A percentile compares a stretch with the other conserved stretches of the same genome.
phyloP scores from a whole-genome alignment of 2,329 filamentous ascomycete genomes.

The Cladosporium sp. region DNA sequence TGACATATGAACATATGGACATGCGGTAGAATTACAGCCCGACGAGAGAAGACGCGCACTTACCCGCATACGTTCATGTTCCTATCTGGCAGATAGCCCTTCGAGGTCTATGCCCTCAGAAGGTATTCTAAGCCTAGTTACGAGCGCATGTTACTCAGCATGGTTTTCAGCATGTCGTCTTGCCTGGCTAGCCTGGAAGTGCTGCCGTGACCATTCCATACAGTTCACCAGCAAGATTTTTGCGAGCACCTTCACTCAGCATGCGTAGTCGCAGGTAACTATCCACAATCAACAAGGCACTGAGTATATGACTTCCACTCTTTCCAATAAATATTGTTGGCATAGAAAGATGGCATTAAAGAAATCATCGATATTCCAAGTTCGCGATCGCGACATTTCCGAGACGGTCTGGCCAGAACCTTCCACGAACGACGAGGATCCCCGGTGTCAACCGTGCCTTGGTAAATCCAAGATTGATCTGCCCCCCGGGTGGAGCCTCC shows the following conservation, averaged over 20 bases:
- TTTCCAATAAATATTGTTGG: background rate
- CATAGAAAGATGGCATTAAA: background rate
- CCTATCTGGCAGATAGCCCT: too few relatives aligned
- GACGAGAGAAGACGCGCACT: too few relatives aligned
- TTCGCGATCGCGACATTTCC: background rate
- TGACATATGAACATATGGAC: too few relatives aligned
- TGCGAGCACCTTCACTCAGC: background rate
- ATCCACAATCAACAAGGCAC: background rate
- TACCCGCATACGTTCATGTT: too few relatives aligned
- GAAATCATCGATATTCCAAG: background rate
- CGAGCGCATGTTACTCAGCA: too few relatives aligned
- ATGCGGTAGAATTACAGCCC: too few relatives aligned
- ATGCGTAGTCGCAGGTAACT: background rate
- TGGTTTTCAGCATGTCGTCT: background rate
- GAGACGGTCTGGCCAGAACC: conserved; percentile 1
- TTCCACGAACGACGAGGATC: background rate
- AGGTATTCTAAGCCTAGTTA: background rate
- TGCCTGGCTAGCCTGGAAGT: background rate
- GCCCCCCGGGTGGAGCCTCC: conserved; percentile 14
- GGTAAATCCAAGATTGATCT: conserved; percentile 5
- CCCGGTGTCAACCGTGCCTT: conserved; percentile 5
- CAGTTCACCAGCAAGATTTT: background rate
- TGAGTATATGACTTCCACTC: background rate
- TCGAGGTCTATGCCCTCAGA: too few relatives aligned
- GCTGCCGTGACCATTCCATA: background rate